Evolutionary conservation across 2,329 filamentous ascomycete genomes (phyloP).

Genomic region (Eutypa lata): DNA sequence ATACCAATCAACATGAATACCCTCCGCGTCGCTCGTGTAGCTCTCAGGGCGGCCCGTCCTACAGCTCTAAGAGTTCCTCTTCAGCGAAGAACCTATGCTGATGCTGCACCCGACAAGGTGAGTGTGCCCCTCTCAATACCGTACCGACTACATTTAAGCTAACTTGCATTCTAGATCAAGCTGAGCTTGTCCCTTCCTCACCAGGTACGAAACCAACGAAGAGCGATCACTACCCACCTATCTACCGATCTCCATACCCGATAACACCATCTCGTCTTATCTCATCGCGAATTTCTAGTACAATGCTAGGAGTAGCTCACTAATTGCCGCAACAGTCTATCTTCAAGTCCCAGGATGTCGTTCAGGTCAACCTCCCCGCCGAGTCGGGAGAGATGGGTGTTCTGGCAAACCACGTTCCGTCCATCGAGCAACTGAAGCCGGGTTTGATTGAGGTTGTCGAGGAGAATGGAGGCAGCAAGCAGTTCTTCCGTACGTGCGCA

Average conservation of each 20-base stretch:
- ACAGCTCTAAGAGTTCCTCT: slow-evolving; percentile 70
- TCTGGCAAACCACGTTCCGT: slow-evolving; percentile 96
- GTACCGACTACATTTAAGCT: slow-evolving; percentile 21
- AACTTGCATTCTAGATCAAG: slow-evolving; percentile 66
- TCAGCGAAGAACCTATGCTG: slow-evolving; percentile 88
- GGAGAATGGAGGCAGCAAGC: slow-evolving; percentile 85
- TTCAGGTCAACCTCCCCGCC: slow-evolving; percentile 98
- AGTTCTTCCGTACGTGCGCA: slow-evolving; percentile 86
- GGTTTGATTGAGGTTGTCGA: slow-evolving; percentile 94
- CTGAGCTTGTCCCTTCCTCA: slow-evolving; percentile 96
- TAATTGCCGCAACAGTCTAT: slow-evolving; percentile 64
- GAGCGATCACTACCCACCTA: background rate
- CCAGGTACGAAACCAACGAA: slow-evolving; percentile 68
- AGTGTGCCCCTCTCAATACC: slow-evolving; percentile 24
- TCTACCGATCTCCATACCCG: background rate
- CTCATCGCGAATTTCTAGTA: background rate
- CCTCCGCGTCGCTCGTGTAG: slow-evolving; percentile 86
- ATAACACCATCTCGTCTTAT: background rate
- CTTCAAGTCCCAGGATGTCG: slow-evolving; percentile 66
- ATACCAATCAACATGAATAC: slow-evolving; percentile 77
- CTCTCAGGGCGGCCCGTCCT: slow-evolving; percentile 80
- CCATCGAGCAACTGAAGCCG: slow-evolving; percentile 98
- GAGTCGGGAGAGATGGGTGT: slow-evolving; percentile 99
- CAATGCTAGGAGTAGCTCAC: slow-evolving; percentile 10
- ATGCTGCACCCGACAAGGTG: slow-evolving; percentile 80